phyloP scores from a whole-genome alignment of 306 rosid genomes.

The Trifolium dubium region DNA sequence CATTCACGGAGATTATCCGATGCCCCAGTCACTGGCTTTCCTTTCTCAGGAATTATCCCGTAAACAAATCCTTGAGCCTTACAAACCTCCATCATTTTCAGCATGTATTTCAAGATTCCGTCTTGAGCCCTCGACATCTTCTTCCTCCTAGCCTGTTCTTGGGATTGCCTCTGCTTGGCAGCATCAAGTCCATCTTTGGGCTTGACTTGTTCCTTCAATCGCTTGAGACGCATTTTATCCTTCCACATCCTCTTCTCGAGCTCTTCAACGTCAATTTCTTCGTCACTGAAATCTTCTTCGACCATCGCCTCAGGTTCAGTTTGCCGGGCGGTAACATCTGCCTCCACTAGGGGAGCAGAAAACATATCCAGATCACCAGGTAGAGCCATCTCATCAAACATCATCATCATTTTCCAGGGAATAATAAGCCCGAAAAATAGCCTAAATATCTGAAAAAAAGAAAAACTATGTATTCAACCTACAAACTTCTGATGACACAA shows the following conservation, averaged over 20 bases:
- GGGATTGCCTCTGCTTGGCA: slow-evolving; percentile 72
- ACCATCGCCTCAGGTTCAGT: slow-evolving; percentile 56
- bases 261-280: slow-evolving; percentile 68
- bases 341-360: slow-evolving; percentile 54
- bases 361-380: slow-evolving; percentile 64
- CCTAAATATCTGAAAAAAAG: background rate
- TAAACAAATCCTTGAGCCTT: slow-evolving; percentile 89
- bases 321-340: slow-evolving; percentile 50
- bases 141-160: slow-evolving; percentile 87
- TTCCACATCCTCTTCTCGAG: slow-evolving; percentile 87
- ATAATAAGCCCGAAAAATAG: slow-evolving; percentile 23
- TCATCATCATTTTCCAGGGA: slow-evolving; percentile 50
- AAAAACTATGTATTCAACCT: background rate
- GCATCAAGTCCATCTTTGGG: slow-evolving; percentile 61
- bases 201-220: slow-evolving; percentile 65
- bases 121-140: slow-evolving; percentile 93
- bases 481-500: slow-evolving; percentile 17
- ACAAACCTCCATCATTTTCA: slow-evolving; percentile 89
- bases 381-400: slow-evolving; percentile 65
- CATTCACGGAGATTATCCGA: slow-evolving; percentile 87
- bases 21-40: slow-evolving; percentile 79
- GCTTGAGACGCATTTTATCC: slow-evolving; percentile 63
- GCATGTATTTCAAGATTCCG: slow-evolving; percentile 82
- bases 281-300: slow-evolving; percentile 74
- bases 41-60: slow-evolving; percentile 83